Evolutionary conservation across 2,329 filamentous ascomycete species (phyloP), one percentile per base, ranked within the genome.

Genomic region (Pseudogymnoascus sp.): DNA sequence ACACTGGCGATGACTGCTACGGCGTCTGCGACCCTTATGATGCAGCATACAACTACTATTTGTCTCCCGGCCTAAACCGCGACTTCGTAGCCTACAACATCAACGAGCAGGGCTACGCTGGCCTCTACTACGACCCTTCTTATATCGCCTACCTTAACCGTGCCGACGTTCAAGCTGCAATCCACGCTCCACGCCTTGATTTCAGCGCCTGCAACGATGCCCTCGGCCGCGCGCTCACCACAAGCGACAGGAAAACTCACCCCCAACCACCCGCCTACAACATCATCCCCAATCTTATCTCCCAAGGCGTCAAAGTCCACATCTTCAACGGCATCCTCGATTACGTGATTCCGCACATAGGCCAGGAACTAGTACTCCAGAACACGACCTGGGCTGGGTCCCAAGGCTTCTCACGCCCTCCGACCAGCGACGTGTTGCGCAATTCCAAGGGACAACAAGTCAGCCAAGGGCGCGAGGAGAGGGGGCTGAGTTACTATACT

Each of bases 301-400:
- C 86, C 67, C 76, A 77, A 51, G 81, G 83, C 6, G 80, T 85
- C 62, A 78, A 78, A 61, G 83, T 84, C 0, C 75, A 88, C 63
- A 83, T 89, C 64, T 81, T 78, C 1, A 85, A 88, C 68, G 86
- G 84, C 2, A 76, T 81, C 60, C 77, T 86, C 7, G 85, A 88
- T 70, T 84, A 78, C 69, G 77, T 86, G 63, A 75, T 87, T 5
- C 76, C 85, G 26, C 74, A 76, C 67, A 84, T 86, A 64, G 85
- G 85, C 14, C 26, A 31, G 7, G 59, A 64, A 8, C 74, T 86
- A 36, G 80, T 80, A 4, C 84, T 88, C 63, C 85, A 89, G 69
- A 89, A 88, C 72, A 87, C 88, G 85, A 88, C 85, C 0, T 89
- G 83, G 82, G 79, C 80, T 59, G 86, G 85, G 1, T 71, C 74